Evolutionary conservation across 106 monocot genomes (phyloP), one percentile per base, ranked within the genome.

Genomic region (Allium fistulosum): DNA sequence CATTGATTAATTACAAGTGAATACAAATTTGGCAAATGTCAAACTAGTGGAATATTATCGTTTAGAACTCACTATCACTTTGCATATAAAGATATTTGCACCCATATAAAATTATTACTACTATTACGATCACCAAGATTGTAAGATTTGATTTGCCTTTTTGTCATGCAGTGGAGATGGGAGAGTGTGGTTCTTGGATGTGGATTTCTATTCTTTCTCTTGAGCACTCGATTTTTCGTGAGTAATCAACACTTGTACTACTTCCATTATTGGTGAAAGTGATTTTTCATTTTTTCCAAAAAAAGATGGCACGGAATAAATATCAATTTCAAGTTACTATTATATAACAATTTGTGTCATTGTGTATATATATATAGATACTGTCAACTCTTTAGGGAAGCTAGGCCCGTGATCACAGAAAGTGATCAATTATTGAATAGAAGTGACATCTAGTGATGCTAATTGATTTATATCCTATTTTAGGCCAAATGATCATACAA

Each of bases 91-190:
- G 2, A 37, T 37, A 37, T 37, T 37, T 37, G 65, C 65, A 13
- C 49, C 65, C 65, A 65, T 49, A 48, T 16, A 64, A 64, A 49
- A 7, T 11, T 49, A 9, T 46, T 49, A 37, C 5, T 49, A 7
- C 7, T 65, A 10, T 49, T 65, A 9, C 1, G 0, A 55, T 12
- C 11, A 12, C 4, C 15, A 55, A 55, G 11, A 12, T 55, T 12
- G 53, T 48, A 64, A 1, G 10, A 9, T 7, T 61, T 61, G 18
- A 26, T 22, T 10, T 48, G 9, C 8, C 12, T 64, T 48, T 48
- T 13, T 5, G 64, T 74, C n/a, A 66, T 83, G 79, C 87, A 95
- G 94, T 95, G 94, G 94, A 75, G 77, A 74, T 95, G 94, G 94
- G 83, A 91, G 72, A 88, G 88, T 62, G 71, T 73, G 26, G 80